Evolutionary conservation across 2,329 filamentous ascomycete species (phyloP), one percentile per base, ranked within the genome.

Genomic region (Colletotrichum sp.): DNA sequence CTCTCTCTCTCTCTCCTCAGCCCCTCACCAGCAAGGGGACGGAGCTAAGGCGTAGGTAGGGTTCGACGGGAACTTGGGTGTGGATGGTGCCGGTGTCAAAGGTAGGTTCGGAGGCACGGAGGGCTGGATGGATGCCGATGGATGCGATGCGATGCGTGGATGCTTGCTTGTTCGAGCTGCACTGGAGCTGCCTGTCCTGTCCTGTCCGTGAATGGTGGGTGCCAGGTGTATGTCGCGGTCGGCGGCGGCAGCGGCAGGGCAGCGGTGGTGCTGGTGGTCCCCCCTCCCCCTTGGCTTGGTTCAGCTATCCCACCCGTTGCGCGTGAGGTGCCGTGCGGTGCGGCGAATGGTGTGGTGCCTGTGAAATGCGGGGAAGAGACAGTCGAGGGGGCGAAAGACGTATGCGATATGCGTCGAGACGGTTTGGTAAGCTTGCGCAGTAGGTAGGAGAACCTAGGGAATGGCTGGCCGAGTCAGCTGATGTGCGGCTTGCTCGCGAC

Each of bases 311-410:
- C 66, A 63, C 32, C 63, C 36, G 72, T 71, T 60, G 68, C 48
- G 68, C 71, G 61, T 48, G 64, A 28, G 32, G 60, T 63, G 60
- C 30, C 13, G 61, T 24, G 34, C 34, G 34, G 64, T 43, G 36
- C 26, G 39, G 18, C 21, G 36, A 34, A 61, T 28, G 72, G 64
- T 59, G 63, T 55, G 61, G n/a, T 55, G 34, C 32, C 55, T 55
- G 15, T 73, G 64, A 75, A 65, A 75, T 73, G 73, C 70, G 73
- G 73, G 73, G 73, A 24, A 68, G 36, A 68, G 55, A 68, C n/a
- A 52, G 32, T 68, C 43, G 60, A 72, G 61, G 43, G 32, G 43
- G 24, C 55, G 28, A 39, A 36, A 66, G 60, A 39, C 52, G 6
- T 21, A 52, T 52, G 43, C 43, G 43, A 52, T 52, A 52, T 52